These are phyloP conservation scores for Stramenopiles sp. DNA, from an alignment of 352 stramenopile genomes.

Conservation along the genomic window DNA sequence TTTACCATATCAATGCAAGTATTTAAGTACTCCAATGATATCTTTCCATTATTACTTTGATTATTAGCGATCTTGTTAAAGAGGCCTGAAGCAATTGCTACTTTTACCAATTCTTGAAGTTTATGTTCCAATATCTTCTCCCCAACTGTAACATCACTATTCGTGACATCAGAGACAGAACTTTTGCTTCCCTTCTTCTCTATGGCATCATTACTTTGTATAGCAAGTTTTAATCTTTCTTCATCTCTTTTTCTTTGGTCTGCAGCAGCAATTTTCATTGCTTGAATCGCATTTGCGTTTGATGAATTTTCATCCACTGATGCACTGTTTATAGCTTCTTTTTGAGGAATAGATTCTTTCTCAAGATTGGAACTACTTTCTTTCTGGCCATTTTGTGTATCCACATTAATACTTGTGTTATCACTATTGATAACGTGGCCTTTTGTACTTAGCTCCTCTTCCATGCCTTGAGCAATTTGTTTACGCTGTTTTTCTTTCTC, in stretches of 20 bases:
- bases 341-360: not conserved
- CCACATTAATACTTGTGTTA: too few relatives aligned
- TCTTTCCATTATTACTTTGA: not conserved
- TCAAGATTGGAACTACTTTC: not conserved
- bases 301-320: not conserved
- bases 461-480: too few relatives aligned
- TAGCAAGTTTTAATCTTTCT: not conserved
- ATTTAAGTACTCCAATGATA: not conserved
- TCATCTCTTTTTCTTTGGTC: not conserved
- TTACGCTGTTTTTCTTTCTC: too few relatives aligned
- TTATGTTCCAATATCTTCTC: not conserved
- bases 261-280: not conserved
- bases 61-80: not conserved
- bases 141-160: not conserved
- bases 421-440: too few relatives aligned
- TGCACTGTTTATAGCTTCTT: not conserved
- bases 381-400: not conserved
- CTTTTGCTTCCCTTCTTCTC: too few relatives aligned
- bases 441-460: too few relatives aligned
- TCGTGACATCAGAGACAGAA: not conserved
- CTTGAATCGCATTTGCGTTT: not conserved
- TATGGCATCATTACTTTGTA: not conserved
- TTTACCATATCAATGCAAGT: not conserved
- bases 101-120: not conserved
- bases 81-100: not conserved